Percentiles rank a stretch among this genome's conserved stretches.
These are phyloP conservation scores for Aspergillus haitiensis DNA, from an alignment of 495 filamentous ascomycete genomes.

Conservation along the genomic window DNA sequence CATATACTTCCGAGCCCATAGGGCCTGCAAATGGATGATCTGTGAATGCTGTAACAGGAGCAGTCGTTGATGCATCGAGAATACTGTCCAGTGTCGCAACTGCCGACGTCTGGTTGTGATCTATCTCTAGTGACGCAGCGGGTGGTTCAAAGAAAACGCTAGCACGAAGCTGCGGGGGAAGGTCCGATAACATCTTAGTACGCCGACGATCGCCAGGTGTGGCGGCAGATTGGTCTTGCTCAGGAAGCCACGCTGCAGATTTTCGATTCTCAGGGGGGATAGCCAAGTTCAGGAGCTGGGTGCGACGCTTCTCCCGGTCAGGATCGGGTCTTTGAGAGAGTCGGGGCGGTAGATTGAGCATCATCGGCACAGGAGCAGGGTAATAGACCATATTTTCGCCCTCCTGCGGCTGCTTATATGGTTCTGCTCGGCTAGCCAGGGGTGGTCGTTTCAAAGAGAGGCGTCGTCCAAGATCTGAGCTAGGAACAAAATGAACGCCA, in stretches of 20 bases:
- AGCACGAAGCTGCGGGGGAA: constrained; percentile 89
- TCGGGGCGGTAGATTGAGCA: constrained; percentile 87
- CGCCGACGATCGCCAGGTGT: constrained; percentile 16
- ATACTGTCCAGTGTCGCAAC: constrained; percentile 90
- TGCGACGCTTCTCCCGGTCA: constrained; percentile 67
- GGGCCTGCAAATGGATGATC: constrained; percentile 85
- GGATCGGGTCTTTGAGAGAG: constrained; percentile 69
- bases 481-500: constrained; percentile 77
- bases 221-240: constrained; percentile 26
- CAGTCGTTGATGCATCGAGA: constrained; percentile 86
- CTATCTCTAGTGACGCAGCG: constrained; percentile 56
- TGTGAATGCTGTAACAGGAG: constrained; percentile 92
- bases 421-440: constrained; percentile 53
- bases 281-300: constrained; percentile 57
- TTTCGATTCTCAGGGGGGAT: constrained; percentile 47
- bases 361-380: constrained; percentile 88
- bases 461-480: constrained; percentile 32
- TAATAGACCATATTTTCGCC: constrained; percentile 88
- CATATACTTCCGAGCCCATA: constrained; percentile 65
- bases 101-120: constrained; percentile 77
- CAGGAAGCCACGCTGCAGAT: constrained; percentile 37
- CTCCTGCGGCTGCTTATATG: constrained; percentile 62
- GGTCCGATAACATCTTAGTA: constrained; percentile 43
- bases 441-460: constrained; percentile 42
- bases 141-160: constrained; percentile 86